A percentile compares a stretch with the other conserved stretches of the same genome.
Conservation (phyloP, 257 asterid genomes). For the Marsdenia floribunda region DNA sequence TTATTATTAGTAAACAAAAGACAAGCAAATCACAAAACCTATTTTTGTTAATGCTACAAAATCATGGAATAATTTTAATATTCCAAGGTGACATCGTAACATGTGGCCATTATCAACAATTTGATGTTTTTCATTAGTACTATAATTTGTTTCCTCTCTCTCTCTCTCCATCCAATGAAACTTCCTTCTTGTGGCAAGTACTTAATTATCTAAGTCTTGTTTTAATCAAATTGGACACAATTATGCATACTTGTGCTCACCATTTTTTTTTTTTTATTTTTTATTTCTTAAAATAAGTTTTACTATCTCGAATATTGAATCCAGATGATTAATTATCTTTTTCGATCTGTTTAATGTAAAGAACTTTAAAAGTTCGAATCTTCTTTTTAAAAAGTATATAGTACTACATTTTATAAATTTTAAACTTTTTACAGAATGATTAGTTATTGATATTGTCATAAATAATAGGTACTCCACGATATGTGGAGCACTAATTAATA, state of each 20-base stretch:
- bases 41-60: slow-evolving; percentile 10
- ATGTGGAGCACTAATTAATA: too few relatives aligned
- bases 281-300: neutral
- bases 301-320: neutral
- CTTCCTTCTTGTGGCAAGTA: slow-evolving; percentile 30
- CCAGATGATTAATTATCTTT: neutral
- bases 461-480: too few relatives aligned
- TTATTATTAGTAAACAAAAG: slow-evolving; percentile 9
- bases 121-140: slow-evolving; percentile 7
- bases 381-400: neutral
- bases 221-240: slow-evolving; percentile 21
- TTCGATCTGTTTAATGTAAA: neutral
- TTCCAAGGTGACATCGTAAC: slow-evolving; percentile 17
- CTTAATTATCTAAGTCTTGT: slow-evolving; percentile 17
- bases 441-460: too few relatives aligned
- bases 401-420: too few relatives aligned
- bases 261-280: neutral
- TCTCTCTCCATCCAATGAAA: slow-evolving; percentile 9
- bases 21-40: neutral
- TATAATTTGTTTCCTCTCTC: slow-evolving; percentile 15
- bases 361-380: neutral
- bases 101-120: slow-evolving; percentile 21
- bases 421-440: too few relatives aligned
- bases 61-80: slow-evolving; percentile 10
- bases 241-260: slow-evolving; percentile 6